A percentile compares a stretch with the other conserved stretches of the same genome.
Evolutionary conservation across 441 rosid species (phyloP).

Genomic region (Populus hybrid): DNA sequence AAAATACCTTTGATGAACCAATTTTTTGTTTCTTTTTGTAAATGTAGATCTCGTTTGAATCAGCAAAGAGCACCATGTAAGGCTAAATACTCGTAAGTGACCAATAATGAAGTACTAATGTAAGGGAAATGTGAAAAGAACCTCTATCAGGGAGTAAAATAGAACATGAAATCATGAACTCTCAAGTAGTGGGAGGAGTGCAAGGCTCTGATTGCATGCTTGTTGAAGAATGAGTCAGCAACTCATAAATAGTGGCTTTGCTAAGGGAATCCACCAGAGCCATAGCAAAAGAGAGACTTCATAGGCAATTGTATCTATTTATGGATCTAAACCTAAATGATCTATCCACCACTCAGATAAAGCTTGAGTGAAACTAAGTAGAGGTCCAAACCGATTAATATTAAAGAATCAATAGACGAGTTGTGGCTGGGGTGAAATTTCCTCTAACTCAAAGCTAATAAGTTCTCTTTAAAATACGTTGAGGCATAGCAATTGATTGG

Average conservation of each 20-base stretch:
- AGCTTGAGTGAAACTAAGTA: slow-evolving; percentile 6
- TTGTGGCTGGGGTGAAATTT: no score
- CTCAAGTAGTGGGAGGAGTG: no score
- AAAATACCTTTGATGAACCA: no score
- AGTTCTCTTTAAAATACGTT: no score
- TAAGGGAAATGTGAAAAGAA: neutral
- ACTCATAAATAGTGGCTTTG: no score
- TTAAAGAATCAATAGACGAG: no score
- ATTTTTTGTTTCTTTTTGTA: no score
- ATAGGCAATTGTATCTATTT: neutral
- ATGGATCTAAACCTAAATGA: neutral
- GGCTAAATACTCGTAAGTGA: neutral
- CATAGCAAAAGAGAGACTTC: neutral
- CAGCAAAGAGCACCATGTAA: neutral
- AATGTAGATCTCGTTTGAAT: neutral
- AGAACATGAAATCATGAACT: no score
- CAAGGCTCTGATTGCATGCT: no score
- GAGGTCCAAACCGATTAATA: neutral
- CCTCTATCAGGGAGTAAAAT: neutral
- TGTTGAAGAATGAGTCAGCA: no score
- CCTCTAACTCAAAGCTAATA: no score
- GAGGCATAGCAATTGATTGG: no score
- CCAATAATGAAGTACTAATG: neutral
- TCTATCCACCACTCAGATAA: slow-evolving; percentile 9
- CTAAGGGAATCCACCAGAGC: neutral